Conservation (phyloP, 192 early-diverging fungal species). For the Funneliformis geosporum region DNA sequence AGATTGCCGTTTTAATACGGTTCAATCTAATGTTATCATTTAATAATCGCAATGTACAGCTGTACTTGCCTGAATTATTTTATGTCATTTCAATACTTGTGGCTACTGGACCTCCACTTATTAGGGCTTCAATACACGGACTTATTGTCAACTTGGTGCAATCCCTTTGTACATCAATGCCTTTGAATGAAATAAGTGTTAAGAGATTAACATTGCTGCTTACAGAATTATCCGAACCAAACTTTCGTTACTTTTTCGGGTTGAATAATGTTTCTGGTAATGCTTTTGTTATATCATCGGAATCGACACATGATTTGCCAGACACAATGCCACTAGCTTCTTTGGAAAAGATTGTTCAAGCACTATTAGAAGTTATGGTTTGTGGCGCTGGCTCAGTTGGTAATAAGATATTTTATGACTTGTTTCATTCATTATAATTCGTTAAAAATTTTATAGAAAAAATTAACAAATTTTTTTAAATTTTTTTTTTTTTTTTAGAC, state of each 20-base stretch:
- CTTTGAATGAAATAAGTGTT: conserved; percentile 55
- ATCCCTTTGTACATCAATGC: conserved; percentile 67
- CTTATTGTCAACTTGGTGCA: conserved; percentile 92
- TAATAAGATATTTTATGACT: conserved; percentile 29
- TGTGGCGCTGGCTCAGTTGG: conserved; percentile 66
- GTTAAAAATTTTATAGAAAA: not conserved
- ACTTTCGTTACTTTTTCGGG: conserved; percentile 80
- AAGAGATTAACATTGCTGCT: conserved; percentile 63
- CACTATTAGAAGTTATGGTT: conserved; percentile 65
- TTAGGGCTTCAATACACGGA: conserved; percentile 90
- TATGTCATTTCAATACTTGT: conserved; percentile 84
- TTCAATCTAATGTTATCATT: conserved; percentile 90
- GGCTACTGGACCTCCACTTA: conserved; percentile 80
- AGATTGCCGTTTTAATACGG: conserved; percentile 87
- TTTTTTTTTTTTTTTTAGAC: conserved; percentile 48
- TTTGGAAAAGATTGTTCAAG: conserved; percentile 60
- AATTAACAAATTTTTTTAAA: not conserved
- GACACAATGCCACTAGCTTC: conserved; percentile 53
- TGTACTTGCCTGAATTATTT: conserved; percentile 85
- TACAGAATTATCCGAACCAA: conserved; percentile 79
- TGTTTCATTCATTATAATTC: too few relatives aligned
- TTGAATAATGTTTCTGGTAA: conserved; percentile 65
- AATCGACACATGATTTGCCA: conserved; percentile 53
- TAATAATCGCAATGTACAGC: conserved; percentile 73
- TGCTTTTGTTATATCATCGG: conserved; percentile 64